These are phyloP conservation scores for Colletotrichum sp. DNA, from an alignment of 2,329 filamentous ascomycete species.

Conservation along the genomic window DNA sequence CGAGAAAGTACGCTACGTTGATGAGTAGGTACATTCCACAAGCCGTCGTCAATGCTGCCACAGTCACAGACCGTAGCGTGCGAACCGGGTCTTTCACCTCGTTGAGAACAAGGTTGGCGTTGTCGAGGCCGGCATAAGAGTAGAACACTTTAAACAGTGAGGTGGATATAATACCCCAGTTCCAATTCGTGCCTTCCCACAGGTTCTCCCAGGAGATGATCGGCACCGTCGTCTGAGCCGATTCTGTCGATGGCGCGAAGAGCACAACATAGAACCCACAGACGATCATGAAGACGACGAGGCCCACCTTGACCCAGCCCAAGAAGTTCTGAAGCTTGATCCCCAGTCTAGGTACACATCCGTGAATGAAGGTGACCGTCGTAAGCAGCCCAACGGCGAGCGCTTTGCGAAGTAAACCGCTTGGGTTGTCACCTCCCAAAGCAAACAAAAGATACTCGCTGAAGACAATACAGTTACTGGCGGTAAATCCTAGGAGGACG, in stretches of 20 bases:
- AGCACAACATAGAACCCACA: conserved; percentile 65
- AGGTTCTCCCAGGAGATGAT: conserved; percentile 53
- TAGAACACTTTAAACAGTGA: conserved; percentile 74
- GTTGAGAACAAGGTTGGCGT: conserved; percentile 74
- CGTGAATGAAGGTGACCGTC: conserved; percentile 62
- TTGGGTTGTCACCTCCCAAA: conserved; percentile 53
- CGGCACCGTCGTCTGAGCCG: neutral
- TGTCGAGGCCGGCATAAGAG: conserved; percentile 70
- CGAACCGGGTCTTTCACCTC: conserved; percentile 72
- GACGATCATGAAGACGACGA: conserved; percentile 66
- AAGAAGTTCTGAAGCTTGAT: conserved; percentile 65
- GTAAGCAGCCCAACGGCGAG: conserved; percentile 64
- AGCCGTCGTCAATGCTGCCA: conserved; percentile 64
- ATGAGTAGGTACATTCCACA: conserved; percentile 70
- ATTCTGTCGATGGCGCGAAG: conserved; percentile 34
- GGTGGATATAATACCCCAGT: conserved; percentile 70
- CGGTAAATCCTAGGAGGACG: conserved; percentile 69
- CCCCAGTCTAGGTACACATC: conserved; percentile 60
- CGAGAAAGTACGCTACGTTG: conserved; percentile 67
- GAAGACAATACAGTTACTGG: conserved; percentile 74
- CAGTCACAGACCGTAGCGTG: conserved; percentile 67
- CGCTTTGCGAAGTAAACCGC: conserved; percentile 56
- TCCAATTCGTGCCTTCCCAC: conserved; percentile 72
- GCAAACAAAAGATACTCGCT: conserved; percentile 70
- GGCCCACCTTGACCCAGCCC: conserved; percentile 67